Conservation (phyloP, 192 early-diverging fungal genomes). For the Mortierella antarctica region DNA sequence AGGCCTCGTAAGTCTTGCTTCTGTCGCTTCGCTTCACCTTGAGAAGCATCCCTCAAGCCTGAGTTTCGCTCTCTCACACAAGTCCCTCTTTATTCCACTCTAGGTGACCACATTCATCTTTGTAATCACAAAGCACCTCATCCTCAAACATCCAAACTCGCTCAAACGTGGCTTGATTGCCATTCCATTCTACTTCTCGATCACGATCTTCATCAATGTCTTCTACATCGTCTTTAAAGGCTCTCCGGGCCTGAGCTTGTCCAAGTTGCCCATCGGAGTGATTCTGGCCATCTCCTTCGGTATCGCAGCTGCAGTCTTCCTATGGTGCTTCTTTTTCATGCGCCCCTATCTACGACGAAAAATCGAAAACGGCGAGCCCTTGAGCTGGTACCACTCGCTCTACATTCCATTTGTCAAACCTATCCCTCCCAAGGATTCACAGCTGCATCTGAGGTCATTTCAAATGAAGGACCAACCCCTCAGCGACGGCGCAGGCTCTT, state of each 20-base stretch:
- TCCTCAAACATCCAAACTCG: slow-evolving; percentile 69
- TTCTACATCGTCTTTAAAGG: slow-evolving; percentile 84
- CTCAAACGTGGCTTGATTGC: slow-evolving; percentile 74
- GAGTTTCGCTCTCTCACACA: too few relatives aligned
- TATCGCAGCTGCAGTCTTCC: slow-evolving; percentile 63
- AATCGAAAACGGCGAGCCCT: slow-evolving; percentile 66
- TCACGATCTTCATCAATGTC: slow-evolving; percentile 72
- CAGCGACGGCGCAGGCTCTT: too few relatives aligned
- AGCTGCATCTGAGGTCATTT: too few relatives aligned
- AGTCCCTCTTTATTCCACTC: too few relatives aligned
- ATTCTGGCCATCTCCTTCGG: slow-evolving; percentile 75
- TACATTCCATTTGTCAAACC: slow-evolving; percentile 56
- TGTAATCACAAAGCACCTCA: slow-evolving; percentile 69
- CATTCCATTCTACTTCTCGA: slow-evolving; percentile 78
- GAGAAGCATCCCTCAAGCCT: too few relatives aligned
- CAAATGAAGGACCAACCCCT: too few relatives aligned
- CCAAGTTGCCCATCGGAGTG: slow-evolving; percentile 55
- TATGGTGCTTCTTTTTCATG: slow-evolving; percentile 71
- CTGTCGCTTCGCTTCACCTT: too few relatives aligned
- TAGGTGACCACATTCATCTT: slow-evolving; percentile 71
- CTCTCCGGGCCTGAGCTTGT: slow-evolving; percentile 62
- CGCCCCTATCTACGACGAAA: slow-evolving; percentile 72
- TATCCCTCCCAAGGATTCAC: too few relatives aligned
- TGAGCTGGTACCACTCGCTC: slow-evolving; percentile 81
- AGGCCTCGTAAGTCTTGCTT: slow-evolving; percentile 44